These are phyloP conservation scores for Aspergillus alliaceus DNA, from an alignment of 2,329 filamentous ascomycete genomes.

Conservation along the genomic window DNA sequence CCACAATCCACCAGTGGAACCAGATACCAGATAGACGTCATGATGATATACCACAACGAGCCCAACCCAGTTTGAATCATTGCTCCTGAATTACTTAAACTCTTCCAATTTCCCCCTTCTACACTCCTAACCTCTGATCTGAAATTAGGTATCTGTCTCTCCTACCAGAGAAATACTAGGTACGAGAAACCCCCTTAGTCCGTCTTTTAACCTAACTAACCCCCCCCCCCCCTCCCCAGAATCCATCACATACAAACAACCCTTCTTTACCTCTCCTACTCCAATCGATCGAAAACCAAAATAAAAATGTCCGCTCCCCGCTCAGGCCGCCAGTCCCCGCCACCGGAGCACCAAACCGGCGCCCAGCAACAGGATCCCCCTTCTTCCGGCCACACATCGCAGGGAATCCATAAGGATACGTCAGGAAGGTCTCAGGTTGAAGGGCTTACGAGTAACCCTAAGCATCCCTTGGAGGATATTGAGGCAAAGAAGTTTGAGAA, in stretches of 20 bases:
- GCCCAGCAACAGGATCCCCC: conserved; percentile 62
- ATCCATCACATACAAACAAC: too few relatives aligned
- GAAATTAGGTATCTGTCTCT: too few relatives aligned
- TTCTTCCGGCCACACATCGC: conserved; percentile 55
- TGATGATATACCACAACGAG: background rate
- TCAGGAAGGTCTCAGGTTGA: conserved; percentile 23
- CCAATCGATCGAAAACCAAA: too few relatives aligned
- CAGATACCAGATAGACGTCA: background rate
- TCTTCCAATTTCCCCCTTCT: too few relatives aligned
- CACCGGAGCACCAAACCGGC: conserved; percentile 67
- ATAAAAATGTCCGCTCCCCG: conserved; percentile 61
- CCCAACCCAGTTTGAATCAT: background rate
- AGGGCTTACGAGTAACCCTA: conserved; percentile 43
- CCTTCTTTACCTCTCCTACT: too few relatives aligned
- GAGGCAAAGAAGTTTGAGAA: conserved; percentile 36
- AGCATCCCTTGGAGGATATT: conserved; percentile 39
- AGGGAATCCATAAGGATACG: conserved; percentile 24
- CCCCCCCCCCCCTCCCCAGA: too few relatives aligned
- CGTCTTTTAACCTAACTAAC: too few relatives aligned
- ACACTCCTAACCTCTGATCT: too few relatives aligned
- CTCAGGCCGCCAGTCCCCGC: conserved; percentile 74
- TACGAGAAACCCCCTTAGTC: too few relatives aligned
- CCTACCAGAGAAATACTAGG: too few relatives aligned
- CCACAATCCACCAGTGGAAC: background rate
- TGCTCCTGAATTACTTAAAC: background rate